Conservation (phyloP, 495 filamentous ascomycete species). For the Hypoxylon intermedium region DNA sequence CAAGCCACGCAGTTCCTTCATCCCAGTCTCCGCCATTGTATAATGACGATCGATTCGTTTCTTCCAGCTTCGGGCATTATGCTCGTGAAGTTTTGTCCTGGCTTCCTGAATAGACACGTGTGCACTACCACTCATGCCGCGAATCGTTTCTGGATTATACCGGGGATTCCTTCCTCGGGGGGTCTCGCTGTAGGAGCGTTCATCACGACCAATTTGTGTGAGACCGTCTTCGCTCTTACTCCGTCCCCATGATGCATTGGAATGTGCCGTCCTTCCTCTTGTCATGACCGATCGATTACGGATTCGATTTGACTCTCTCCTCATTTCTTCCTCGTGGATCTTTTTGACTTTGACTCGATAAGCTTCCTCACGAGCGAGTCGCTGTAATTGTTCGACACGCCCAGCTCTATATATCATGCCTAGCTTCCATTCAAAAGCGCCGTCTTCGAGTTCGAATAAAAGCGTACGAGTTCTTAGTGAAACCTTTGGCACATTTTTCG, state of each 20-base stretch:
- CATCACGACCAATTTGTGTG: constrained; percentile 56
- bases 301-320: constrained; percentile 54
- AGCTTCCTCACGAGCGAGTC: constrained; percentile 87
- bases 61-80: constrained; percentile 93
- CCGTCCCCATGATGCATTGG: constrained; percentile 45
- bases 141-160: constrained; percentile 80
- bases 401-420: constrained; percentile 90
- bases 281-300: constrained; percentile 59
- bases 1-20: constrained; percentile 77
- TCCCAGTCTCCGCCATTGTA: constrained; percentile 69
- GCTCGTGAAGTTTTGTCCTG: constrained; percentile 71
- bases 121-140: constrained; percentile 68
- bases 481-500: constrained; percentile 84
- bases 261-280: constrained; percentile 48
- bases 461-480: constrained; percentile 81
- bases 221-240: constrained; percentile 51
- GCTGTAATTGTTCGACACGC: constrained; percentile 84
- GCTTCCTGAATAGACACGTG: constrained; percentile 77
- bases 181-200: constrained; percentile 46
- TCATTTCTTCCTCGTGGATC: constrained; percentile 70
- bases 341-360: constrained; percentile 86
- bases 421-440: constrained; percentile 96
- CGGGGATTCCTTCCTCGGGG: constrained; percentile 50
- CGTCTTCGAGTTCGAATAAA: constrained; percentile 91
- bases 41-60: constrained; percentile 82